Conservation (phyloP, 2,329 filamentous ascomycete genomes). For the Lecanicillium sp. region DNA sequence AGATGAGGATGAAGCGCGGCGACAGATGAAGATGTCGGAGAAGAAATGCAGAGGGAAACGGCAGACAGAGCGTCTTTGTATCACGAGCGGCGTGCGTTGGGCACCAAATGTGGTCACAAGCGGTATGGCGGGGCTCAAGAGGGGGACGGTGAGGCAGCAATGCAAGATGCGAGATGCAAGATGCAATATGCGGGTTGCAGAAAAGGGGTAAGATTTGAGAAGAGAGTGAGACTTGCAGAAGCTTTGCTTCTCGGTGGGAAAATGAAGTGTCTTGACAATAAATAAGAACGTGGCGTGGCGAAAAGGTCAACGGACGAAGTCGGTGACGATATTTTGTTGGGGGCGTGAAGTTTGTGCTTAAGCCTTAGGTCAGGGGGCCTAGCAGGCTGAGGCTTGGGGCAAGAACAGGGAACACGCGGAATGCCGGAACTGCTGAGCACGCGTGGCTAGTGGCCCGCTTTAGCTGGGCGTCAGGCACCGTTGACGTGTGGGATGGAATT, state of each 20-base stretch:
- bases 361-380: not conserved
- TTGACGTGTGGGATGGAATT: too few species aligned
- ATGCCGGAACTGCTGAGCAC: too few species aligned
- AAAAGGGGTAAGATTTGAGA: not conserved
- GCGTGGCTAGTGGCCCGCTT: too few species aligned
- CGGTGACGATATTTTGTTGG: conserved; percentile 13
- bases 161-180: not conserved
- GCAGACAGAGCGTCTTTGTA: conserved; percentile 7
- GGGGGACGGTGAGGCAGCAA: conserved; percentile 10
- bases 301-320: conserved; percentile 8
- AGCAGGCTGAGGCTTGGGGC: too few species aligned
- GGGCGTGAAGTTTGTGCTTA: not conserved
- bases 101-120: conserved; percentile 13
- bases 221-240: too few species aligned
- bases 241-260: not conserved
- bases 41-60: conserved; percentile 1
- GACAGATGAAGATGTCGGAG: not conserved
- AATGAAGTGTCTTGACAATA: too few species aligned
- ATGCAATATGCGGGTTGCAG: not conserved
- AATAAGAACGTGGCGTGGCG: too few species aligned
- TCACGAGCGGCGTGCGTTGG: conserved; percentile 11
- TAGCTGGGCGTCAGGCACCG: too few species aligned
- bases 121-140: conserved; percentile 9
- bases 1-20: not conserved
- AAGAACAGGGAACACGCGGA: too few species aligned